These are phyloP conservation scores for Amanita pallidorosea DNA, from an alignment of 768 basidiomycete genomes.

Conservation along the genomic window DNA sequence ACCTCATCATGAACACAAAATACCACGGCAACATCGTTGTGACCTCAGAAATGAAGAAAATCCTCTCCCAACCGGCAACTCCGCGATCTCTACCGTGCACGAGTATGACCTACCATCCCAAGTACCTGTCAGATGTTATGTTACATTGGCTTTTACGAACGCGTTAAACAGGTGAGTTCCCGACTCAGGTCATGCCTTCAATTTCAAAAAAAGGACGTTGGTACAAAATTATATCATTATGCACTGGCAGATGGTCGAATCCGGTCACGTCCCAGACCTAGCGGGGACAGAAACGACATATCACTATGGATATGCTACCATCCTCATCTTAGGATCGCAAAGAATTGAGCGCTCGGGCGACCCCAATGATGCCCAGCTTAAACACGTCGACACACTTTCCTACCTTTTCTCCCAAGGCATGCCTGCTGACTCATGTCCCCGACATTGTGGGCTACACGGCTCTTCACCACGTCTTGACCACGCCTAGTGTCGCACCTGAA, in stretches of 20 bases:
- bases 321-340: conserved; percentile 30
- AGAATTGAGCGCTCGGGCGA: conserved; percentile 11
- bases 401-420: conserved; percentile 31
- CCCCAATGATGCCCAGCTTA: conserved; percentile 3
- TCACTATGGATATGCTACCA: conserved; percentile 29
- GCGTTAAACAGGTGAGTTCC: conserved; percentile 12
- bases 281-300: conserved; percentile 30
- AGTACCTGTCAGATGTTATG: conserved; percentile 10
- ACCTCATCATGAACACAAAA: neutral
- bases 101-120: conserved; percentile 13
- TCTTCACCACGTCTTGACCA: conserved; percentile 24
- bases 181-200: no score
- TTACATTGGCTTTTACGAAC: conserved; percentile 12
- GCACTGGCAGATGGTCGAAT: conserved; percentile 19
- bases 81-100: conserved; percentile 6
- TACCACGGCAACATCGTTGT: conserved; percentile 18
- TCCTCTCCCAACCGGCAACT: conserved; percentile 15
- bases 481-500: conserved; percentile 18
- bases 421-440: conserved; percentile 23
- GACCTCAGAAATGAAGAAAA: conserved; percentile 15
- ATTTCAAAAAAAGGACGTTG: no score
- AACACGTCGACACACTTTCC: conserved; percentile 24
- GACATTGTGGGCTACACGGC: conserved; percentile 43
- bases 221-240: no score
- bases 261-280: conserved; percentile 25